A percentile compares a stretch with the other conserved stretches of the same genome.
phyloP scores from a whole-genome alignment of 495 filamentous ascomycete genomes.

The Talaromyces nanjingensis region DNA sequence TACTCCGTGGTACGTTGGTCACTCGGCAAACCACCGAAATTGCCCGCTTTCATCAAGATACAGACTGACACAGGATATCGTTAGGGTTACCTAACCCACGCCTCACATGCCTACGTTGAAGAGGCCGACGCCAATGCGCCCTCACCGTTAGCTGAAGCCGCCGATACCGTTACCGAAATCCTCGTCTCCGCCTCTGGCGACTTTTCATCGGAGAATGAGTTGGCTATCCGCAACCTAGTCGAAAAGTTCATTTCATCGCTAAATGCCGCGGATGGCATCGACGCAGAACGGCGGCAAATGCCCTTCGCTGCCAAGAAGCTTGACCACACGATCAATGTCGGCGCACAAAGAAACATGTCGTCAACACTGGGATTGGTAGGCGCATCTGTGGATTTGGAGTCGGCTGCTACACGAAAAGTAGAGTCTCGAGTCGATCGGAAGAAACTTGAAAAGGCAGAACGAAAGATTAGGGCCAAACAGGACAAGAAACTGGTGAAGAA shows the following conservation, averaged over 20 bases:
- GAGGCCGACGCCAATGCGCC: constrained; percentile 62
- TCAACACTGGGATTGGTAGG: constrained; percentile 86
- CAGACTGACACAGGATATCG: constrained; percentile 15
- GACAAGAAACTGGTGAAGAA: constrained; percentile 97
- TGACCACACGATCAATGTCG: constrained; percentile 93
- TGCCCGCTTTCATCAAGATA: neutral
- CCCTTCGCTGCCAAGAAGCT: constrained; percentile 74
- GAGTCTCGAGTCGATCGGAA: constrained; percentile 97
- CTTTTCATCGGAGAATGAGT: constrained; percentile 59
- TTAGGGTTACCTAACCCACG: constrained; percentile 85
- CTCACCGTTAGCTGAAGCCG: constrained; percentile 79
- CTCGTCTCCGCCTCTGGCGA: constrained; percentile 87
- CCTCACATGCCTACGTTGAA: constrained; percentile 71
- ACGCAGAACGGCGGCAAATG: constrained; percentile 61
- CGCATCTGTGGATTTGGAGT: constrained; percentile 84
- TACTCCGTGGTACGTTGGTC: constrained; percentile 63
- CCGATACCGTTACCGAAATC: constrained; percentile 72
- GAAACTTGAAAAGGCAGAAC: constrained; percentile 98
- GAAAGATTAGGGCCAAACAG: constrained; percentile 97
- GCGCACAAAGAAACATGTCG: constrained; percentile 88
- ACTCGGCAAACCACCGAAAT: neutral
- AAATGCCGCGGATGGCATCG: constrained; percentile 61
- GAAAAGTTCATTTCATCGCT: constrained; percentile 82
- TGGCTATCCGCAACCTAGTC: constrained; percentile 75
- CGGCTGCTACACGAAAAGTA: constrained; percentile 83